These are phyloP conservation scores for Penicillium vulpinum DNA, from an alignment of 2,329 filamentous ascomycete genomes.

Conservation along the genomic window DNA sequence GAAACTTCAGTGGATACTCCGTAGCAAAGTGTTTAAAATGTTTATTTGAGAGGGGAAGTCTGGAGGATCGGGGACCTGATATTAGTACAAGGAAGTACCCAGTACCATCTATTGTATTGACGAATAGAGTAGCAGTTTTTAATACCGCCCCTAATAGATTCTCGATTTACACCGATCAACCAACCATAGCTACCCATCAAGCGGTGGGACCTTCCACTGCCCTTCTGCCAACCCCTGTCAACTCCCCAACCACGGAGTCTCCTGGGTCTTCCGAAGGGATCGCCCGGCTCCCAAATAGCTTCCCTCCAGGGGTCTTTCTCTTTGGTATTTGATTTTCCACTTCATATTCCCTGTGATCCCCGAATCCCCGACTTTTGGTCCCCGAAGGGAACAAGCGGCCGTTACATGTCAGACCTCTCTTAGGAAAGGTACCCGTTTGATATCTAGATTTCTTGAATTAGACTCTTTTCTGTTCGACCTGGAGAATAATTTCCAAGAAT, in stretches of 20 bases:
- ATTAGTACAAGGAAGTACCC: not conserved
- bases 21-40: not conserved
- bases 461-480: not conserved
- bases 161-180: conserved; percentile 11
- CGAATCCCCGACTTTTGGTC: conserved; percentile 11
- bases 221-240: no score
- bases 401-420: conserved; percentile 36
- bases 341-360: conserved; percentile 2
- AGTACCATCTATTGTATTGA: no score
- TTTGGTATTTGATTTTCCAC: conserved; percentile 5
- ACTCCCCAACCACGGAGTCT: conserved; percentile 16
- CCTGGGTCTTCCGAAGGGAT: conserved; percentile 19
- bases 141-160: not conserved
- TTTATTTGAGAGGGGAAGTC: not conserved
- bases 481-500: not conserved
- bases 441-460: no score
- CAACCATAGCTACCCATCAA: conserved; percentile 12
- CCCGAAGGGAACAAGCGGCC: conserved; percentile 13
- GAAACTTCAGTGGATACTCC: not conserved
- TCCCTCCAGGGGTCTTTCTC: not conserved
- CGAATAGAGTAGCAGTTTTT: no score
- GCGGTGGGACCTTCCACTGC: conserved; percentile 11
- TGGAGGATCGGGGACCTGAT: not conserved
- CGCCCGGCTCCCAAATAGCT: conserved; percentile 8
- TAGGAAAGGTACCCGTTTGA: conserved; percentile 22